These are phyloP conservation scores for Colletotrichum nymphaeae DNA, from an alignment of 2,329 filamentous ascomycete genomes.

Conservation along the genomic window DNA sequence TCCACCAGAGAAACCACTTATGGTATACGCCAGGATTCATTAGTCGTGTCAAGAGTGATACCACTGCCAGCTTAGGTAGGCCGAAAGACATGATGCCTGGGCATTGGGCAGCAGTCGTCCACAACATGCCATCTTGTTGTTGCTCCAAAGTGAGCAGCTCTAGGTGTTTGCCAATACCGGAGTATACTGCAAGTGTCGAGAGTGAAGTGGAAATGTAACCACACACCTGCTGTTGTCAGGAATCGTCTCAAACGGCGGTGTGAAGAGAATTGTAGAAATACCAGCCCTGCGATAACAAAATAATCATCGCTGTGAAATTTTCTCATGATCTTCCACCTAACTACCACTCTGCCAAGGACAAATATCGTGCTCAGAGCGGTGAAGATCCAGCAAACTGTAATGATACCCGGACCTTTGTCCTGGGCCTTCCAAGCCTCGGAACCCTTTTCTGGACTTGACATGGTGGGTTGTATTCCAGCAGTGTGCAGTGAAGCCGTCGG, in stretches of 20 bases:
- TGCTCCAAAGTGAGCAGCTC: constrained; percentile 43
- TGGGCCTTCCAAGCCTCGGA: constrained; percentile 20
- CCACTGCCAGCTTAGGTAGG: constrained; percentile 55
- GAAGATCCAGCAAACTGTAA: constrained; percentile 45
- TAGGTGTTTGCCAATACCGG: constrained; percentile 54
- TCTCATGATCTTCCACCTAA: constrained; percentile 43
- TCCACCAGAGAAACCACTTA: constrained; percentile 48
- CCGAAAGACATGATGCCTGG: constrained; percentile 52
- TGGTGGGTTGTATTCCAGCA: background rate
- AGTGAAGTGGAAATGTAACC: constrained; percentile 44
- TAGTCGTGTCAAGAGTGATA: constrained; percentile 50
- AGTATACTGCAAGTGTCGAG: constrained; percentile 46
- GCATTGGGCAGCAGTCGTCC: constrained; percentile 49
- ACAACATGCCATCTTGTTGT: constrained; percentile 46
- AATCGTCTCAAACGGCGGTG: background rate
- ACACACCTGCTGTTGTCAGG: background rate
- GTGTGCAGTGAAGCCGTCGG: background rate
- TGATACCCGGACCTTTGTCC: constrained; percentile 46
- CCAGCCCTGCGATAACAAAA: constrained; percentile 47
- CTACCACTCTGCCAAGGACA: constrained; percentile 44
- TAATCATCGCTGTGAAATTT: constrained; percentile 51
- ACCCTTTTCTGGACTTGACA: background rate
- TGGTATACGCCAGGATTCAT: constrained; percentile 50
- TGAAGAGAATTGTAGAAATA: constrained; percentile 22
- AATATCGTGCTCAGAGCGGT: constrained; percentile 43